These are phyloP conservation scores for Solanum lycopersicoides DNA, from an alignment of 257 asterid genomes.

Conservation along the genomic window DNA sequence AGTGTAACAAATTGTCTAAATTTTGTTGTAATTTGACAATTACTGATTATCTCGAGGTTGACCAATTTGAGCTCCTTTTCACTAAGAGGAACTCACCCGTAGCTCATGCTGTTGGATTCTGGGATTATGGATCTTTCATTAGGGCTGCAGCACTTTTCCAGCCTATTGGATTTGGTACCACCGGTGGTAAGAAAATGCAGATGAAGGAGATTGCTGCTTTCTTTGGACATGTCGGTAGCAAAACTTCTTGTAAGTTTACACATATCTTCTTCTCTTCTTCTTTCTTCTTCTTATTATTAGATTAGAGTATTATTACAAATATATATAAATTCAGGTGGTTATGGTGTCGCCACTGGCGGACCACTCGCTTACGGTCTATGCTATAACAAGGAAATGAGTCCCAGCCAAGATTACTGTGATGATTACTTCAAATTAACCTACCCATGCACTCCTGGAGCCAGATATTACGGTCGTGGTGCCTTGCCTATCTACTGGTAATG, in stretches of 20 bases:
- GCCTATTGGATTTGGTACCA: slow-evolving; percentile 84
- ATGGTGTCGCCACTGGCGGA: slow-evolving; percentile 94
- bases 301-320: too few species aligned
- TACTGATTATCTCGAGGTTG: slow-evolving; percentile 51
- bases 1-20: slow-evolving; percentile 42
- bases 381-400: slow-evolving; percentile 53
- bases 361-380: slow-evolving; percentile 93
- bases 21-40: slow-evolving; percentile 76
- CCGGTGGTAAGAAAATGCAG: slow-evolving; percentile 58
- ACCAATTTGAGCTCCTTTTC: slow-evolving; percentile 72
- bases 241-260: slow-evolving; percentile 25
- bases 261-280: too few species aligned
- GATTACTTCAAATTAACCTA: slow-evolving; percentile 29
- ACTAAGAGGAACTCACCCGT: slow-evolving; percentile 59
- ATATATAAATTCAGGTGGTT: slow-evolving; percentile 45
- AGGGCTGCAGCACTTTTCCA: slow-evolving; percentile 52
- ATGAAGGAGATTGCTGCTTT: slow-evolving; percentile 77
- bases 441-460: slow-evolving; percentile 75
- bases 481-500: slow-evolving; percentile 63
- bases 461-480: slow-evolving; percentile 92
- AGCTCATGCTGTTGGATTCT: slow-evolving; percentile 70
- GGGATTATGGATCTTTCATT: slow-evolving; percentile 77
- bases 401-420: slow-evolving; percentile 27
- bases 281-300: too few species aligned
- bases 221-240: slow-evolving; percentile 80